Evolutionary conservation across 73 alveolate genomes (phyloP).

Genomic region (Paramecium caudatum): DNA sequence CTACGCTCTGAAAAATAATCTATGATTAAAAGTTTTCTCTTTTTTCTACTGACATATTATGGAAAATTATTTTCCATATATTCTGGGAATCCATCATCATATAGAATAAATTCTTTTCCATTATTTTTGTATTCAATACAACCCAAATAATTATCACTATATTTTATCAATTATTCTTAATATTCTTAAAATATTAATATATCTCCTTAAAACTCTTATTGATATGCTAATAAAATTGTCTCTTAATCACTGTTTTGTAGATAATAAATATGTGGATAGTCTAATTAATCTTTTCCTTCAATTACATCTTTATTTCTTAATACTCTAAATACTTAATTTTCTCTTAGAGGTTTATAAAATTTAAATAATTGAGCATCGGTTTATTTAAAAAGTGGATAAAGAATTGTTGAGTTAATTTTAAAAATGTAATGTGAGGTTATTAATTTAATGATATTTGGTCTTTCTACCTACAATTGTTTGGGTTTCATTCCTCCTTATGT

Average conservation of each 20-base stretch:
- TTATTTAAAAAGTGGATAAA: conserved; percentile 43
- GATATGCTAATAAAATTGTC: not conserved
- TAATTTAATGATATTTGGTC: conserved; percentile 8
- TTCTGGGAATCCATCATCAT: conserved; percentile 79
- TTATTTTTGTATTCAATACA: conserved; percentile 77
- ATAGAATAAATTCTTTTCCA: conserved; percentile 84
- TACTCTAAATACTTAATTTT: not conserved
- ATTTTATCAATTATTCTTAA: conserved; percentile 12
- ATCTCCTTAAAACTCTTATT: conserved; percentile 16
- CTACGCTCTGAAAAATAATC: conserved; percentile 68
- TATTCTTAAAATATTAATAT: not conserved
- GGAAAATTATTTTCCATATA: conserved; percentile 39
- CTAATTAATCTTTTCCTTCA: not conserved
- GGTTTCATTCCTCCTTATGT: conserved; percentile 29
- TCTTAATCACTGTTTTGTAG: not conserved
- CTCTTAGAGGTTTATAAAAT: conserved; percentile 9
- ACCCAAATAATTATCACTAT: conserved; percentile 73
- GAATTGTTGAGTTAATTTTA: conserved; percentile 47
- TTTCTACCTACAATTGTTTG: not conserved
- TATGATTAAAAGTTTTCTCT: conserved; percentile 67
- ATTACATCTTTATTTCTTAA: not conserved
- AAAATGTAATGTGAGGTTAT: not conserved
- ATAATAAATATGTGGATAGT: not conserved
- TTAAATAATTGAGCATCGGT: not conserved
- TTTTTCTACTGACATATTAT: conserved; percentile 36